phyloP scores from a whole-genome alignment of 257 asterid species.

The Nicotiana benthamiana region DNA sequence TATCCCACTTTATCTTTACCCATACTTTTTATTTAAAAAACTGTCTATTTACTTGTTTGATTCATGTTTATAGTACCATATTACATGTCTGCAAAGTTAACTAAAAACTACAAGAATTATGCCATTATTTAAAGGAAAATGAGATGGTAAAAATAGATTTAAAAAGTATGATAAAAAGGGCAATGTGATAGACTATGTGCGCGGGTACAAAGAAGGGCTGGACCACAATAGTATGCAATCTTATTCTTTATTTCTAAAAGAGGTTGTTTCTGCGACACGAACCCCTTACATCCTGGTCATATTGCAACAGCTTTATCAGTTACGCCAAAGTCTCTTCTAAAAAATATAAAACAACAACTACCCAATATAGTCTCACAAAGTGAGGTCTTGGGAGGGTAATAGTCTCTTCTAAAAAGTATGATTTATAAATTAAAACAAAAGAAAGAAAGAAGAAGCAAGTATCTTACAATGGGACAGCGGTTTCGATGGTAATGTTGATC shows the following conservation, averaged over 20 bases:
- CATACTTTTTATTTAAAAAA: background rate
- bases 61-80: background rate
- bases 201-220: too few species aligned
- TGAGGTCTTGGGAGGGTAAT: too few species aligned
- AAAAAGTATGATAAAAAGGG: background rate
- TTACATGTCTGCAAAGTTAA: background rate
- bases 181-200: too few species aligned
- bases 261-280: rapidly evolving
- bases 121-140: background rate
- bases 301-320: background rate
- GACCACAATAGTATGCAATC: too few species aligned
- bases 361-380: too few species aligned
- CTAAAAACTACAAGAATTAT: background rate
- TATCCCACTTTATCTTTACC: background rate
- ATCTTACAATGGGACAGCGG: constrained; percentile 51
- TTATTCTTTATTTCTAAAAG: too few species aligned
- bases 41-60: constrained; percentile 9
- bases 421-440: background rate
- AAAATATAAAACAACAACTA: too few species aligned
- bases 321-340: background rate
- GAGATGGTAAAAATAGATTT: too few species aligned
- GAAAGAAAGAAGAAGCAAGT: background rate
- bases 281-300: background rate
- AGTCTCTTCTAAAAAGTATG: background rate
- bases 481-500: constrained; percentile 29